phyloP scores from a whole-genome alignment of 2,329 filamentous ascomycete species.

The Colletotrichum shisoi region DNA sequence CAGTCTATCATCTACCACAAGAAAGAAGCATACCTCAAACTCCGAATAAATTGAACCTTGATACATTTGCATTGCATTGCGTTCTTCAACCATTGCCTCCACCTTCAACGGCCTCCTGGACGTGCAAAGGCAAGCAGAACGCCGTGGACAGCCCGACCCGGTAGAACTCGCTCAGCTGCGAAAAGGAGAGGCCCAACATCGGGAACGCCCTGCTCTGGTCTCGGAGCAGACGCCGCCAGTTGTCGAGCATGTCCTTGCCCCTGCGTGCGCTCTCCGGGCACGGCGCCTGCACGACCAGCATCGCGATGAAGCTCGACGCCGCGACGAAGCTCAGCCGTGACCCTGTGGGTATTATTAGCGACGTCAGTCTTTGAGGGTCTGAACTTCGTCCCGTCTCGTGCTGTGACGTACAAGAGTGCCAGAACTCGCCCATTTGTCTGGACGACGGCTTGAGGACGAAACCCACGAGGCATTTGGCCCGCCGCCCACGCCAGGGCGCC shows the following conservation, averaged over 20 bases:
- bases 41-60: no score
- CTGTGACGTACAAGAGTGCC: not conserved
- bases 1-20: no score
- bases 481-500: not conserved
- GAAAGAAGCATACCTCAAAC: no score
- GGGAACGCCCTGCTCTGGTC: not conserved
- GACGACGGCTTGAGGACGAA: not conserved
- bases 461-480: not conserved
- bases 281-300: not conserved
- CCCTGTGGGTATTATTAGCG: not conserved
- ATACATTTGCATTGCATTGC: no score
- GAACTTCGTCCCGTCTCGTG: no score
- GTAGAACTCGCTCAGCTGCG: not conserved
- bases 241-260: not conserved
- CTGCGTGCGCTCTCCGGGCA: not conserved
- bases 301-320: not conserved
- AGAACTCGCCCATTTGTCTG: not conserved
- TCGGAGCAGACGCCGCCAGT: not conserved
- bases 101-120: not conserved
- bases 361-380: not conserved
- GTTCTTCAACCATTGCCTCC: no score
- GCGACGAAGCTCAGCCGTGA: not conserved
- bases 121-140: constrained; percentile 1
- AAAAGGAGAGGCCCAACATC: not conserved
- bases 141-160: not conserved